phyloP scores from a whole-genome alignment of 2,329 filamentous ascomycete species.

The Lizonia empirigonia region DNA sequence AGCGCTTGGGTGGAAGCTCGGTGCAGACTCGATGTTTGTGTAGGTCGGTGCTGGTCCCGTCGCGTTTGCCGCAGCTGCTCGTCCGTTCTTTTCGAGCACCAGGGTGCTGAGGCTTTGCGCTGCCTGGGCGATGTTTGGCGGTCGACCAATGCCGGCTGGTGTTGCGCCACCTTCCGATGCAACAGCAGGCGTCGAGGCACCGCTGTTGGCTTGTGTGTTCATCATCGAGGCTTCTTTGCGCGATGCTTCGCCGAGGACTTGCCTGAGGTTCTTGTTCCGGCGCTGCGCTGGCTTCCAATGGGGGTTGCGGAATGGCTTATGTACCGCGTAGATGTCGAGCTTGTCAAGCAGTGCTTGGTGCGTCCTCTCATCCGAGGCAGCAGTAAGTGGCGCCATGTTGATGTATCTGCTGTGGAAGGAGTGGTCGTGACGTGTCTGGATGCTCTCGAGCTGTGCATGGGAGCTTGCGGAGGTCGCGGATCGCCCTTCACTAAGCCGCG shows the following conservation, averaged over 20 bases:
- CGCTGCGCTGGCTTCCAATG: conserved; percentile 92
- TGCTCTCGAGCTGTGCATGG: conserved; percentile 11
- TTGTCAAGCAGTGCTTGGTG: conserved; percentile 87
- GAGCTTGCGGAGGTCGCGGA: conserved; percentile 26
- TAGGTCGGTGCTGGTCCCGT: conserved; percentile 78
- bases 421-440: conserved; percentile 1
- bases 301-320: conserved; percentile 88
- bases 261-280: conserved; percentile 98
- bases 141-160: conserved; percentile 66
- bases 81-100: conserved; percentile 79
- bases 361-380: conserved; percentile 74
- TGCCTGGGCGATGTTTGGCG: conserved; percentile 80
- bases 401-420: not conserved
- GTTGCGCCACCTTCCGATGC: conserved; percentile 47
- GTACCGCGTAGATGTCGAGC: conserved; percentile 85
- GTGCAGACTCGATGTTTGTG: conserved; percentile 94
- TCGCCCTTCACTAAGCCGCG: conserved; percentile 23
- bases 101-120: conserved; percentile 84
- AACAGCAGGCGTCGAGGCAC: conserved; percentile 68
- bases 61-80: conserved; percentile 35
- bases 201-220: conserved; percentile 82
- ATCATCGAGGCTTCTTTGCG: conserved; percentile 88
- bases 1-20: conserved; percentile 77
- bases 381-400: conserved; percentile 65
- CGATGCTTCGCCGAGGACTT: conserved; percentile 87